Base-by-base conservation (phyloP, 257 asterid genomes). In the Ophiorrhiza pumila region DNA sequence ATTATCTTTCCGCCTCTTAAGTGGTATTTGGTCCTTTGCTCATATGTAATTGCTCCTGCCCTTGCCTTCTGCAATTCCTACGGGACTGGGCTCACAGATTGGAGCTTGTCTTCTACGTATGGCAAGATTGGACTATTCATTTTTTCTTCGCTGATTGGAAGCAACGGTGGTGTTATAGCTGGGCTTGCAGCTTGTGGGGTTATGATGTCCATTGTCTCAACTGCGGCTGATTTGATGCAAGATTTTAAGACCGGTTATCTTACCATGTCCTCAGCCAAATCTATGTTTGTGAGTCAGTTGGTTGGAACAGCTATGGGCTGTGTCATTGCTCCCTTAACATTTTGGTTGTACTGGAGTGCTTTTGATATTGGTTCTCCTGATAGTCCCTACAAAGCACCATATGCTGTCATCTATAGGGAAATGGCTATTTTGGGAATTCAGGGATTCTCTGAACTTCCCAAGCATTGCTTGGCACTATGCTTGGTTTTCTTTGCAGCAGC, bases 221-320 rank as follows among this genome's bases (percentile, higher is more conserved):
- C 97, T 47, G 97, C 97, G 46, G 98, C 98, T 57, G 98, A 93
- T 66, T 60, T 93, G 70, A 93, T 93, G 98, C 97, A 93, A 80
- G 98, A 93, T 81, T 91, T 93, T 52, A 93, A 88, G 64, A 93
- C 97, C 0, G 97, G 96, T 46, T 91, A 91, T 75, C 94, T 93
- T 8, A 93, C 98, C 7, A 46, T 83, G 49, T 93, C 98, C 31
- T 93, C 98, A n/a, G 95, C 97, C 5, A 89, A 85, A 53, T 93
- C 98, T 1, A 93, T 93, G 98, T 93, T 93, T 61, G 94, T 93
- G 68, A 93, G 97, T 79, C 98, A 93, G 80, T 41, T 93, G 35
- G 83, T 91, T 4, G 98, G 98, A 71, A 93, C 98, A 5, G 96
- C 92, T 57, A 91, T 93, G 97, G 98, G 96, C 69, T 93, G 97